phyloP scores from a whole-genome alignment of 2,329 filamentous ascomycete genomes.

The Cladosporium sp. region DNA sequence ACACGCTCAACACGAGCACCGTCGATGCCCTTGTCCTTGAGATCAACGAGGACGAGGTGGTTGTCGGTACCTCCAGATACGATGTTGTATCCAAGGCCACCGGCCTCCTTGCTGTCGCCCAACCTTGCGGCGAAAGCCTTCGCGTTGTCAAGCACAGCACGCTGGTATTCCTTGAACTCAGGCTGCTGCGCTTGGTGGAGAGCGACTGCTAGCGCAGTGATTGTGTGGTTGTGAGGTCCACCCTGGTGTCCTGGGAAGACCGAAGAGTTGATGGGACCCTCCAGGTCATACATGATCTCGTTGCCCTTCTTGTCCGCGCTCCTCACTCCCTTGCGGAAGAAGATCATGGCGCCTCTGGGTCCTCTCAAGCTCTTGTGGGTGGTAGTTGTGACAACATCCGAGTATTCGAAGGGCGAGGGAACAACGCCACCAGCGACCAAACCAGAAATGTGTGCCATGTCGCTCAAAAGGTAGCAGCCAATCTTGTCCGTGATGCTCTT shows the following conservation, averaged over 20 bases:
- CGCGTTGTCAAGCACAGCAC: conserved; percentile 85
- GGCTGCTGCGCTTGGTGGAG: conserved; percentile 87
- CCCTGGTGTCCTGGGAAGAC: conserved; percentile 98
- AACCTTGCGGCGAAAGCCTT: conserved; percentile 76
- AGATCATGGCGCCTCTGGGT: conserved; percentile 95
- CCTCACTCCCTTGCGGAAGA: conserved; percentile 91
- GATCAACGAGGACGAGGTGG: conserved; percentile 89
- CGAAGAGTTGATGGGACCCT: conserved; percentile 89
- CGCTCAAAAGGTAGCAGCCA: conserved; percentile 87
- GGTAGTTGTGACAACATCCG: conserved; percentile 95
- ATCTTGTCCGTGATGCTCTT: conserved; percentile 87
- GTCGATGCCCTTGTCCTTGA: conserved; percentile 85
- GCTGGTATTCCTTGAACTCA: conserved; percentile 91
- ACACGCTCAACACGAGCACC: conserved; percentile 94
- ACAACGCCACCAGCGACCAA: conserved; percentile 89
- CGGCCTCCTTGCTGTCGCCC: conserved; percentile 68
- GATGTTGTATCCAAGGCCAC: conserved; percentile 79
- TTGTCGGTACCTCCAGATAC: conserved; percentile 96
- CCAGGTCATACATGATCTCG: conserved; percentile 84
- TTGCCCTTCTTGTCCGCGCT: conserved; percentile 81
- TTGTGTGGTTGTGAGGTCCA: conserved; percentile 98
- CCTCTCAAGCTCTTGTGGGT: conserved; percentile 97
- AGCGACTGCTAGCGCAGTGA: conserved; percentile 90
- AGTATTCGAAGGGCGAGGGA: conserved; percentile 82
- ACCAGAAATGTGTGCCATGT: conserved; percentile 97